These are phyloP conservation scores for Penicillium hesseltinei DNA, from an alignment of 2,329 filamentous ascomycete species.

Conservation along the genomic window DNA sequence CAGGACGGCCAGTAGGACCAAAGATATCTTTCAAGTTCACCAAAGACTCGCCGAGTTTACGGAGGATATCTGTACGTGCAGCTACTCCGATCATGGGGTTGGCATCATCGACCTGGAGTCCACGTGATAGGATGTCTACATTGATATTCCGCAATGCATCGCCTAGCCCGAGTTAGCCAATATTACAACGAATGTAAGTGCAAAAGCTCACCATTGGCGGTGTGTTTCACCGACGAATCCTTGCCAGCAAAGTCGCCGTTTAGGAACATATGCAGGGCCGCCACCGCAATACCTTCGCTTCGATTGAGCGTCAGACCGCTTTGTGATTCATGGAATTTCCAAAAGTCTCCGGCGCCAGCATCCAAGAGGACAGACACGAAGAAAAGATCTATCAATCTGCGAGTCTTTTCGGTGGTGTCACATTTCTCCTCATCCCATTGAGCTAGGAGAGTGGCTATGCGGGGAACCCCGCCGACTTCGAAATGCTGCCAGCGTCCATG, in stretches of 20 bases:
- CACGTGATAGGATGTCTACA: conserved; percentile 33
- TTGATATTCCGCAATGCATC: conserved; percentile 38
- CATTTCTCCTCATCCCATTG: conserved; percentile 46
- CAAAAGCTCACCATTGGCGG: conserved; percentile 38
- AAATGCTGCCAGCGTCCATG: conserved; percentile 65
- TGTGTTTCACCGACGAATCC: conserved; percentile 9
- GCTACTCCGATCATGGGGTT: conserved; percentile 51
- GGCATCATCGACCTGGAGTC: conserved; percentile 46
- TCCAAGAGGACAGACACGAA: conserved; percentile 60
- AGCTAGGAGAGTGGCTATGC: conserved; percentile 47
- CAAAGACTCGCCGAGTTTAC: conserved; percentile 46
- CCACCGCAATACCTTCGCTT: conserved; percentile 55
- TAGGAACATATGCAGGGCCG: conserved; percentile 52
- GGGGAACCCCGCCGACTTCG: conserved; percentile 54
- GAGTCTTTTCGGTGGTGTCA: conserved; percentile 50
- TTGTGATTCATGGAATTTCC: conserved; percentile 47
- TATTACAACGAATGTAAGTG: not conserved
- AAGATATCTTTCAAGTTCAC: conserved; percentile 42
- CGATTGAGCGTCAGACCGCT: conserved; percentile 35
- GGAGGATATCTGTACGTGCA: conserved; percentile 45
- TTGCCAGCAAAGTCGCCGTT: conserved; percentile 40
- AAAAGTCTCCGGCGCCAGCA: conserved; percentile 53
- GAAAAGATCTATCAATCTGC: conserved; percentile 60
- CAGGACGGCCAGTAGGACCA: conserved; percentile 46
- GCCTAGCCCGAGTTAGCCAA: conserved; percentile 14